phyloP scores from a whole-genome alignment of 2,329 filamentous ascomycete genomes.

The Aspergillus pseudoviridinutans region DNA sequence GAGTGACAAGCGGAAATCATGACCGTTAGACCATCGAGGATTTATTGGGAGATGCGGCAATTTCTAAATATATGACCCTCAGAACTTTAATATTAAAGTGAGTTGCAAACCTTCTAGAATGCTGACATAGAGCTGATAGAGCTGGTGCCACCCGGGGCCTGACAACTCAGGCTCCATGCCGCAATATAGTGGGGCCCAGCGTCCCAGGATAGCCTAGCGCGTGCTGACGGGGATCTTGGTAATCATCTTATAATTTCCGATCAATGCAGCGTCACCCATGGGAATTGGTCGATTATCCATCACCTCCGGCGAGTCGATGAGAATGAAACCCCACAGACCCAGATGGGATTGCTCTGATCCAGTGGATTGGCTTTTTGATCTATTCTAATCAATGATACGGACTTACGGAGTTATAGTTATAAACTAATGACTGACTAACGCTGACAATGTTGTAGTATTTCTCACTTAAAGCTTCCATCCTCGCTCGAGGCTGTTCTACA shows the following conservation, averaged over 20 bases:
- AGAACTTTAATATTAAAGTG: neutral
- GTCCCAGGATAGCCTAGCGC: conserved; percentile 3
- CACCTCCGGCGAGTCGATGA: neutral
- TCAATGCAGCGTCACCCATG: neutral
- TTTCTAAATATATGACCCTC: neutral
- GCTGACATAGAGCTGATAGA: neutral
- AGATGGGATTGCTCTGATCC: neutral
- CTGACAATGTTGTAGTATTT: conserved; percentile 11
- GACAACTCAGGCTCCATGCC: neutral
- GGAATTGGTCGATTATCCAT: neutral
- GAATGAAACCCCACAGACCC: neutral
- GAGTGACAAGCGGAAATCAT: conserved; percentile 5
- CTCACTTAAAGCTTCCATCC: neutral
- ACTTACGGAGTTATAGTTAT: neutral
- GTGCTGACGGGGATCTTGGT: conserved; percentile 28
- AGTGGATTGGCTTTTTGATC: neutral
- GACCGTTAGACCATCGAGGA: neutral
- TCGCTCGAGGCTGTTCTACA: conserved; percentile 19
- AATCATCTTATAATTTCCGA: conserved; percentile 2
- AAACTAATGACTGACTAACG: conserved; percentile 26
- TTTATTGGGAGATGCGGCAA: neutral
- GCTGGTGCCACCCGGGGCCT: neutral
- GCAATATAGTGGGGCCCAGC: neutral
- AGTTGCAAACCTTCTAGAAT: neutral
- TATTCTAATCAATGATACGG: neutral